Evolutionary conservation across 2,329 filamentous ascomycete species (phyloP), one percentile per base, ranked within the genome.

Genomic region (Colletotrichum melonis): DNA sequence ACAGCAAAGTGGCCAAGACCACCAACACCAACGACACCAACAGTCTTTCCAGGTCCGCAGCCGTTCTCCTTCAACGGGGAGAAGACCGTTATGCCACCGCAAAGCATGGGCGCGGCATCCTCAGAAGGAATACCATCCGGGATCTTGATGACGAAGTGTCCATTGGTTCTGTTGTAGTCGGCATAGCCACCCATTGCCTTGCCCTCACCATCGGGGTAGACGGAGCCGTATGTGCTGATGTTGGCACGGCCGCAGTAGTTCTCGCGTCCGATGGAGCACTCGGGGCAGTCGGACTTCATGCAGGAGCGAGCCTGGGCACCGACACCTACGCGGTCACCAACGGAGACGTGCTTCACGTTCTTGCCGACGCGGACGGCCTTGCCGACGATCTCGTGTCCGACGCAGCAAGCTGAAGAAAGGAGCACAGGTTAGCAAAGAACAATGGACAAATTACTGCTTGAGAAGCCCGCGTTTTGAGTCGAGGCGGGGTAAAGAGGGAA

Each of bases 1-100:
- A 94, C 82, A 1, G 90, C 92, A 76, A 94, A 91, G 81, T 94
- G 92, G 0, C 92, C 92, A 1, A 94, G 81, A 1, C 92, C 92
- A 4, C 92, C 92, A 11, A 94, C 84, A 2, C 92, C 92, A 12
- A 94, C 84, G 70, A 94, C 88, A 0, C 90, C 92, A 1, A 94
- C 90, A 22, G 81, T 86, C 82, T 92, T 94, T 11, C 92, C 92
- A 0, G 91, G 91, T 0, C 92, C 93, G 62, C 87, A 89, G 1
- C 89, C 90, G 75, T 92, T 89, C 60, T 90, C 86, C 77, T 85
- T 85, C 56, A 95, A 80, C 1, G 93, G 92, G 11, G 87, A 85
- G 79, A 87, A 95, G 6, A 92, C 85, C 0, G 93, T 95, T 38
- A 94, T 87, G 12, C 93, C 92, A 28, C 88, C 93, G 78, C 93